Percentiles rank a stretch among this genome's conserved stretches.
phyloP scores from a whole-genome alignment of 208 protist species.

The Crithidia fasciculata region DNA sequence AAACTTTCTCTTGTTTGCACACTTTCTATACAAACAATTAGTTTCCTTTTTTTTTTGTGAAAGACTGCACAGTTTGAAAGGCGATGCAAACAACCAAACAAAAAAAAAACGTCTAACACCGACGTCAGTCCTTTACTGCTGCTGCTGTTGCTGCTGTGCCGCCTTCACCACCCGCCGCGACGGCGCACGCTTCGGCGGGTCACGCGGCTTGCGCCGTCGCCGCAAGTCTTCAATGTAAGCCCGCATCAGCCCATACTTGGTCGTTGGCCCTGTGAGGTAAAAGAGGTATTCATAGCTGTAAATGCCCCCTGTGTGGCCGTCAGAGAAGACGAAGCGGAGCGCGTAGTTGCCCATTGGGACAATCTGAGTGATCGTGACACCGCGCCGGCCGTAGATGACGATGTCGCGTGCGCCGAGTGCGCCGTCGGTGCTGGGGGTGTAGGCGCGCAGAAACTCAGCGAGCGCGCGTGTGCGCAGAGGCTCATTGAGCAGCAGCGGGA shows the following conservation, averaged over 20 bases:
- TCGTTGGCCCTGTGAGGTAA: constrained; percentile 43
- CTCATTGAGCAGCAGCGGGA: background rate
- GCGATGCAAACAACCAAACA: background rate
- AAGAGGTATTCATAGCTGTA: constrained; percentile 90
- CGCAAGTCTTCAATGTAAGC: constrained; percentile 74
- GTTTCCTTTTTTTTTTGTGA: background rate
- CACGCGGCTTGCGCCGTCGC: constrained; percentile 57
- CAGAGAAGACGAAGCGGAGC: constrained; percentile 84
- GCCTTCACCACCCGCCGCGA: constrained; percentile 24
- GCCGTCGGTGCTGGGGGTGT: constrained; percentile 87
- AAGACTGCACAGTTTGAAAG: background rate
- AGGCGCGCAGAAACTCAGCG: constrained; percentile 84
- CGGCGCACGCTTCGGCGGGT: constrained; percentile 64
- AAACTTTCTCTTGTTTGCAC: no score
- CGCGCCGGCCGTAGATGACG: constrained; percentile 82
- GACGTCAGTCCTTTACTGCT: background rate
- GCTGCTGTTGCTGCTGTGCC: background rate
- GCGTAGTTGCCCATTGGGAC: constrained; percentile 87
- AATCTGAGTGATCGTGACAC: constrained; percentile 77
- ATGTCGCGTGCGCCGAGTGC: constrained; percentile 41
- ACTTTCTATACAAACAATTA: background rate
- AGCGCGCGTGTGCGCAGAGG: constrained; percentile 54
- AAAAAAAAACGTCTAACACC: background rate
- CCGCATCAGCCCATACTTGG: constrained; percentile 80
- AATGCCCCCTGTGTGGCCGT: constrained; percentile 84